Percentiles rank a stretch among this genome's conserved stretches.
phyloP scores from a whole-genome alignment of 176 grass and related monocot species.

The Carex pumila region DNA sequence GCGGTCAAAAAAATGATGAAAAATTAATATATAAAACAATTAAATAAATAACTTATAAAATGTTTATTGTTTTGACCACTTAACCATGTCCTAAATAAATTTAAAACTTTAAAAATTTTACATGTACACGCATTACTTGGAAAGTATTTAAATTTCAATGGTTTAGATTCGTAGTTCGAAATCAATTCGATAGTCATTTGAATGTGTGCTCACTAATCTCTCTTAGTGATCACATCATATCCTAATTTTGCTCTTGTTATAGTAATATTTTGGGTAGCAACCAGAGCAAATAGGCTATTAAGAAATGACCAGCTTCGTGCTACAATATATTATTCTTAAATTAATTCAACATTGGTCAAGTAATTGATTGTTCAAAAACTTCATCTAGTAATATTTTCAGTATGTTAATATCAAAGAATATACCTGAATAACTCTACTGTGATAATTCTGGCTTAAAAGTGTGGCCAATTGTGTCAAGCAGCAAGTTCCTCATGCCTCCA shows the following conservation, averaged over 20 bases:
- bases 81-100: no score
- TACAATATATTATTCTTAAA: constrained; percentile 24
- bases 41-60: no score
- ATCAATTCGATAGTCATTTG: no score
- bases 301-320: constrained; percentile 92
- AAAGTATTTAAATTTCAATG: no score
- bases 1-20: no score
- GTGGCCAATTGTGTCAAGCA: constrained; percentile 75
- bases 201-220: no score
- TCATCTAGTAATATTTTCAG: not conserved
- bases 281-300: constrained; percentile 84
- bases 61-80: no score
- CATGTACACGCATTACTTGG: no score
- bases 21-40: no score
- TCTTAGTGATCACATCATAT: no score
- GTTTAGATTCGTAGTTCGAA: no score
- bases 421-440: constrained; percentile 88
- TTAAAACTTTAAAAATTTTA: no score
- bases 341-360: not conserved
- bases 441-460: constrained; percentile 65
- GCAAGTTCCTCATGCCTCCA: constrained; percentile 58
- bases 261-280: constrained; percentile 63
- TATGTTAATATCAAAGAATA: not conserved
- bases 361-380: not conserved
- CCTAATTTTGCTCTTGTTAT: constrained; percentile 32